These are phyloP conservation scores for Aspergillus steynii DNA, from an alignment of 495 filamentous ascomycete species.

Conservation along the genomic window DNA sequence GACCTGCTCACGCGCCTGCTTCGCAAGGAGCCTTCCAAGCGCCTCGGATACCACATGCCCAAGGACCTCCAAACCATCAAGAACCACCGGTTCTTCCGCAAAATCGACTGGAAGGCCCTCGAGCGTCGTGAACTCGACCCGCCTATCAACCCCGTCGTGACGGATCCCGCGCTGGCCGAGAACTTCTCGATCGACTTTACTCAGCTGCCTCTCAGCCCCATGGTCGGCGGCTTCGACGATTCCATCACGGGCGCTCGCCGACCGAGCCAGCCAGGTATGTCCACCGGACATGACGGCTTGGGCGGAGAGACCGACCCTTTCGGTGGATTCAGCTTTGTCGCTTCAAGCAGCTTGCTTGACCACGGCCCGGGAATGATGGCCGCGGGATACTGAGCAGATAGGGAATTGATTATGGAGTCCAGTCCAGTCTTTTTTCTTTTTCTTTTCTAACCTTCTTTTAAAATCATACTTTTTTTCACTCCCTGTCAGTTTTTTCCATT, in stretches of 20 bases:
- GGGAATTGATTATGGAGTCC: not conserved
- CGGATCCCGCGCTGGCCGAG: constrained; percentile 91
- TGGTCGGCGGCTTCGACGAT: constrained; percentile 46
- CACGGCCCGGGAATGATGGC: constrained; percentile 39
- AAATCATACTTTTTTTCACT: not conserved
- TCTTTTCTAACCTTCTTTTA: not conserved
- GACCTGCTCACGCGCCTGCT: constrained; percentile 86
- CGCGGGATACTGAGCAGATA: constrained; percentile 27
- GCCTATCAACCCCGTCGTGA: constrained; percentile 89
- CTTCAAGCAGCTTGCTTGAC: constrained; percentile 81
- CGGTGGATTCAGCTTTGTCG: constrained; percentile 95
- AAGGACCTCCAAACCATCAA: constrained; percentile 85
- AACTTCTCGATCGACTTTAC: constrained; percentile 93
- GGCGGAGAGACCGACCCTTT: constrained; percentile 68
- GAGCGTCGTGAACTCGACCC: constrained; percentile 75
- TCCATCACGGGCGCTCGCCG: constrained; percentile 34
- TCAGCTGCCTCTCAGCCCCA: constrained; percentile 74
- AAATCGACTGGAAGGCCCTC: constrained; percentile 88
- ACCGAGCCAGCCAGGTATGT: constrained; percentile 16
- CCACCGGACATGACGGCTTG: constrained; percentile 20
- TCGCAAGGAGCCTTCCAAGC: constrained; percentile 86
- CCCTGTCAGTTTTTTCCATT: not conserved
- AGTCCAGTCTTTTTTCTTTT: not conserved
- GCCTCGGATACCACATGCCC: constrained; percentile 83
- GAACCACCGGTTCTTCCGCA: constrained; percentile 92